A percentile compares a stretch with the other conserved stretches of the same genome.
Evolutionary conservation across 768 basidiomycete genomes (phyloP).

Genomic region (Rubroboletus satanas): DNA sequence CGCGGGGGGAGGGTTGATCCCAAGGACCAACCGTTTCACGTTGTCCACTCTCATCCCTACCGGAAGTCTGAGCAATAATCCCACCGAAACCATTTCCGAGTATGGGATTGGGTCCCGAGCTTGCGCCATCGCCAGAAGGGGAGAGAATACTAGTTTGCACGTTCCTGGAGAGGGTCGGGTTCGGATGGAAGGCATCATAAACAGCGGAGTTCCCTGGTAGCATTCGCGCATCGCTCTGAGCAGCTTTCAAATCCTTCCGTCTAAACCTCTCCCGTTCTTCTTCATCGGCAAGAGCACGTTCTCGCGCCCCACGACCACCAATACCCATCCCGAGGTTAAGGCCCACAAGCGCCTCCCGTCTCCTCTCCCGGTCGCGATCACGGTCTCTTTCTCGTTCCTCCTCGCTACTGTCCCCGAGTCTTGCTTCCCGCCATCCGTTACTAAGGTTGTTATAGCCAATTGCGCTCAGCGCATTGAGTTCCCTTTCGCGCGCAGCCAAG

Average conservation of each 20-base stretch:
- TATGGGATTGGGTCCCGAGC: slow-evolving; percentile 17
- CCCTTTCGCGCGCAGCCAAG: slow-evolving; percentile 44
- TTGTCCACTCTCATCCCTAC: slow-evolving; percentile 23
- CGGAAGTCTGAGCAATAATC: slow-evolving; percentile 24
- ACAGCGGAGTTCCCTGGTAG: slow-evolving; percentile 44
- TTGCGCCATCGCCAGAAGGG: slow-evolving; percentile 17
- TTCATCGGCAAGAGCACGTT: slow-evolving; percentile 60
- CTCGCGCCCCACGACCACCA: slow-evolving; percentile 50
- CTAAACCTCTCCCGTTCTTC: slow-evolving; percentile 49
- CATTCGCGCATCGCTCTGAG: slow-evolving; percentile 35
- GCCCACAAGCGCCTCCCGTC: slow-evolving; percentile 42
- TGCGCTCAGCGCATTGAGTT: slow-evolving; percentile 43
- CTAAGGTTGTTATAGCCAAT: slow-evolving; percentile 40
- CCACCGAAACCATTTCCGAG: slow-evolving; percentile 23
- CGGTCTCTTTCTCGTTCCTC: slow-evolving; percentile 46
- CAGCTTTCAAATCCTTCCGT: slow-evolving; percentile 48
- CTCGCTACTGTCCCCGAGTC: slow-evolving; percentile 31
- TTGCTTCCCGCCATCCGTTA: slow-evolving; percentile 36
- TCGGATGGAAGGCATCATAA: slow-evolving; percentile 78
- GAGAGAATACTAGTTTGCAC: slow-evolving; percentile 24
- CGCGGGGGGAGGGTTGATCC: slow-evolving; percentile 32
- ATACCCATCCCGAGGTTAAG: slow-evolving; percentile 32
- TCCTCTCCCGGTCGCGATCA: slow-evolving; percentile 39
- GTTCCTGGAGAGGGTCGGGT: slow-evolving; percentile 34
- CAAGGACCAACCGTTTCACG: slow-evolving; percentile 31